phyloP scores from a whole-genome alignment of 1,139 yeast genomes.

The Debaryomycetaceae sp. region DNA sequence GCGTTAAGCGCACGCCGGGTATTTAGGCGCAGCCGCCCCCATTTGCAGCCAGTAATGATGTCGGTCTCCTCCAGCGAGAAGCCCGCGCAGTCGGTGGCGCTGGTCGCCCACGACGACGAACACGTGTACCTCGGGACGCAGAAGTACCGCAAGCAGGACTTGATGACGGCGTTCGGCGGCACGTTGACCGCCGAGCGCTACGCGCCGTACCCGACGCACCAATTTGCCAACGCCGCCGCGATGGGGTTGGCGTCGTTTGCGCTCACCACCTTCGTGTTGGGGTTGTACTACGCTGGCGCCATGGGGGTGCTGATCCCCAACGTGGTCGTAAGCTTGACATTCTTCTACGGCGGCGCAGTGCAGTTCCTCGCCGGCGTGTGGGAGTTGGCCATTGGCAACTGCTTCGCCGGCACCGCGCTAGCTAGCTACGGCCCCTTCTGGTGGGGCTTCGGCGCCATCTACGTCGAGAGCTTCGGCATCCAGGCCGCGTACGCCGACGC shows the following conservation, averaged over 20 bases:
- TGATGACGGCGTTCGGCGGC: slow-evolving; percentile 19
- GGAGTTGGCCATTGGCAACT: slow-evolving; percentile 34
- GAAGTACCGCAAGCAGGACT: slow-evolving; percentile 7
- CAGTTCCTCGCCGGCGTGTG: slow-evolving; percentile 42
- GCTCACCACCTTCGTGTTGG: slow-evolving; percentile 30
- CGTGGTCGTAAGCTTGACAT: slow-evolving; percentile 43
- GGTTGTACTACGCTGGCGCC: slow-evolving; percentile 48
- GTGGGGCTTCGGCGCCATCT: slow-evolving; percentile 33
- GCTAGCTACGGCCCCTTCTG: slow-evolving; percentile 36
- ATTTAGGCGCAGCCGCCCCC: not conserved
- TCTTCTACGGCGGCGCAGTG: slow-evolving; percentile 45
- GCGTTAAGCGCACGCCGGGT: not conserved
- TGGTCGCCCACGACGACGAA: slow-evolving; percentile 7
- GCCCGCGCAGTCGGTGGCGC: not conserved
- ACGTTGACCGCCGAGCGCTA: slow-evolving; percentile 24
- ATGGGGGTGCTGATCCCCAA: slow-evolving; percentile 47
- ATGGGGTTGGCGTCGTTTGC: slow-evolving; percentile 28
- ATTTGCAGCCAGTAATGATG: no score
- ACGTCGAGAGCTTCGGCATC: slow-evolving; percentile 29
- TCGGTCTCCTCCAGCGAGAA: no score
- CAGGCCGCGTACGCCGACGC: slow-evolving; percentile 23
- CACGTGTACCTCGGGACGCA: slow-evolving; percentile 5
- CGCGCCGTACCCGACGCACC: slow-evolving; percentile 20
- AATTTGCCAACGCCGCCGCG: slow-evolving; percentile 29
- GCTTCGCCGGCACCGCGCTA: slow-evolving; percentile 35